phyloP scores from a whole-genome alignment of 1,284 basidiomycete species.

The Puccinia brachypodii region DNA sequence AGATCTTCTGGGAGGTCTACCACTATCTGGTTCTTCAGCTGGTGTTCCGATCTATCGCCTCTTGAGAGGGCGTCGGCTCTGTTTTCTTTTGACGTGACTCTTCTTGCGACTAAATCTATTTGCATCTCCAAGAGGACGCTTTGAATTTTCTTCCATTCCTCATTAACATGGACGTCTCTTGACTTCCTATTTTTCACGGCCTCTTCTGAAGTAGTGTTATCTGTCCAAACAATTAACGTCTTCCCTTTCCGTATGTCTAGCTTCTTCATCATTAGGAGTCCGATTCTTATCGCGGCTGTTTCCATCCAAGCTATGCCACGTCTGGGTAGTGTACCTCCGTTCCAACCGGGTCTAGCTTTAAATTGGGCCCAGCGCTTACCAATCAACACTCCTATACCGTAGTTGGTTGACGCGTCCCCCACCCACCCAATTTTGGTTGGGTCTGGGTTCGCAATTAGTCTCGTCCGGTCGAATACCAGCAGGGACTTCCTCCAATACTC shows the following conservation, averaged over 20 bases:
- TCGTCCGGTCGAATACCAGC: not conserved
- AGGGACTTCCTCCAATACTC: not conserved
- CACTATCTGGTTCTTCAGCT: not conserved
- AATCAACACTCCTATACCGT: not conserved
- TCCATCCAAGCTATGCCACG: not conserved
- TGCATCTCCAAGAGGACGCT: not conserved
- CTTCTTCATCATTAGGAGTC: not conserved
- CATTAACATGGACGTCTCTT: not conserved
- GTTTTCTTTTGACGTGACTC: not conserved
- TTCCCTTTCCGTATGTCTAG: not conserved
- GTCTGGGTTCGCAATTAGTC: not conserved
- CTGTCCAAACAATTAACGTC: not conserved
- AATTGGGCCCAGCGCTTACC: not conserved
- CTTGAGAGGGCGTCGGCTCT: not conserved
- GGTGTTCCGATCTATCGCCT: not conserved
- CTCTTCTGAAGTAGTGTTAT: not conserved
- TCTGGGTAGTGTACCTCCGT: not conserved
- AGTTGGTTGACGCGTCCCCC: not conserved
- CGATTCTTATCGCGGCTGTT: not conserved
- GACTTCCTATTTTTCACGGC: not conserved
- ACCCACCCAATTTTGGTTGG: not conserved
- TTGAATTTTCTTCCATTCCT: conserved; percentile 15
- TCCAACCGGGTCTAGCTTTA: not conserved
- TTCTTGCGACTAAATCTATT: not conserved
- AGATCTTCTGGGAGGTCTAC: not conserved